These are phyloP conservation scores for Trametes pubescens DNA, from an alignment of 1,284 basidiomycete species.

Conservation along the genomic window DNA sequence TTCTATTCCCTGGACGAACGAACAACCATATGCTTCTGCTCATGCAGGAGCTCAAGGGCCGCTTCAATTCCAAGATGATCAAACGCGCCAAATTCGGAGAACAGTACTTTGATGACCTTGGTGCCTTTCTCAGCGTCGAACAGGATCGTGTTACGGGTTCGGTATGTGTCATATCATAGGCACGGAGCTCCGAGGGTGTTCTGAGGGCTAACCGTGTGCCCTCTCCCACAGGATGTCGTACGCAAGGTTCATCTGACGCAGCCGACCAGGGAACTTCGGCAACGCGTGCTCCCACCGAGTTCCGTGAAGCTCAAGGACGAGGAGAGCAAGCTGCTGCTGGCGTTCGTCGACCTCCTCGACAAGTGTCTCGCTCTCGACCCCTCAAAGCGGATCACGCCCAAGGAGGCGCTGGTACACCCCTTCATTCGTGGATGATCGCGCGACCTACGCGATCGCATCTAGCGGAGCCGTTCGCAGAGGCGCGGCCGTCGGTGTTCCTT, in stretches of 20 bases:
- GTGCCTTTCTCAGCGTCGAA: slow-evolving; percentile 83
- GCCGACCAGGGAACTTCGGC: slow-evolving; percentile 81
- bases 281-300: slow-evolving; percentile 83
- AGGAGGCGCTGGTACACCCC: slow-evolving; percentile 88
- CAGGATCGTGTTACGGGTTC: slow-evolving; percentile 83
- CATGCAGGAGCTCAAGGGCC: slow-evolving; percentile 97
- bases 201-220: slow-evolving; percentile 28
- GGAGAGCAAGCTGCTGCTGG: slow-evolving; percentile 83
- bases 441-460: background rate
- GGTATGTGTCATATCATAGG: slow-evolving; percentile 66
- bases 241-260: slow-evolving; percentile 89
- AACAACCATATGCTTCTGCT: slow-evolving; percentile 99
- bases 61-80: slow-evolving; percentile 93
- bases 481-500: background rate
- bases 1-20: slow-evolving; percentile 94
- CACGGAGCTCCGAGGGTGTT: slow-evolving; percentile 9
- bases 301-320: slow-evolving; percentile 87
- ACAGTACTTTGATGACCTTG: slow-evolving; percentile 93
- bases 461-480: background rate
- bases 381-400: slow-evolving; percentile 82
- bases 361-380: slow-evolving; percentile 95
- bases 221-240: slow-evolving; percentile 71
- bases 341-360: slow-evolving; percentile 92
- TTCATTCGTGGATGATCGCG: slow-evolving; percentile 75
- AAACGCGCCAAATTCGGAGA: slow-evolving; percentile 94